Evolutionary conservation across 805 yeast species (phyloP).

Genomic region (Kluyveromyces aestuarii): DNA sequence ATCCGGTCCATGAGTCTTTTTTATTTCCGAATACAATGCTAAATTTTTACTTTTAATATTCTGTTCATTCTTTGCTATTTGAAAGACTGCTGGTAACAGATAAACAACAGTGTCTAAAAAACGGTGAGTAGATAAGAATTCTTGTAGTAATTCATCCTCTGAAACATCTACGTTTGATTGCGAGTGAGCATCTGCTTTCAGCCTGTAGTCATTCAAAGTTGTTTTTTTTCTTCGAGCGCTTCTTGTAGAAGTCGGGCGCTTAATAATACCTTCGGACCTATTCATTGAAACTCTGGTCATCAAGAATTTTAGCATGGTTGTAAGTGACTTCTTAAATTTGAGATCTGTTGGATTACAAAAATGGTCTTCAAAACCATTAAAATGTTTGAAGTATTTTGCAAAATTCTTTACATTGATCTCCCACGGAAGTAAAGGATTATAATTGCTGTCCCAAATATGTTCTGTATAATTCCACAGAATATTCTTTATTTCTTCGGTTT

Average conservation of each 20-base stretch:
- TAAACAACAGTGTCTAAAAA: slow-evolving; percentile 9
- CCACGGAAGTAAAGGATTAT: slow-evolving; percentile 1
- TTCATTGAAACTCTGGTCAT: neutral
- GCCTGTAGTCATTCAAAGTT: slow-evolving; percentile 11
- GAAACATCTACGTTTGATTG: neutral
- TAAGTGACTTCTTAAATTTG: neutral
- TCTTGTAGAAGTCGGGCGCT: neutral
- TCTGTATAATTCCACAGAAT: slow-evolving; percentile 1
- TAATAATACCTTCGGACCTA: neutral
- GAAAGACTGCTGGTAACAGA: slow-evolving; percentile 17
- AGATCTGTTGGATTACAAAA: neutral
- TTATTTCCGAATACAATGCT: slow-evolving; percentile 7
- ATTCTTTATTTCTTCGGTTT: neutral
- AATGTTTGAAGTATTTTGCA: neutral
- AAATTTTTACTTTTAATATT: slow-evolving; percentile 11
- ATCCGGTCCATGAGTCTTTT: slow-evolving; percentile 7
- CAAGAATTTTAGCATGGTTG: slow-evolving; percentile 6
- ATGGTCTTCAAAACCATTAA: slow-evolving; percentile 6
- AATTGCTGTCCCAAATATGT: slow-evolving; percentile 1
- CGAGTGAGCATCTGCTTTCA: slow-evolving; percentile 11
- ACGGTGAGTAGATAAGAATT: neutral
- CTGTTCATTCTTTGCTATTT: slow-evolving; percentile 20
- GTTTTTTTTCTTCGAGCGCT: slow-evolving; percentile 5
- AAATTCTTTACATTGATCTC: neutral
- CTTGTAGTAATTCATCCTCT: neutral